phyloP scores from a whole-genome alignment of 805 yeast genomes.

The Metschnikowia santaceciliae region DNA sequence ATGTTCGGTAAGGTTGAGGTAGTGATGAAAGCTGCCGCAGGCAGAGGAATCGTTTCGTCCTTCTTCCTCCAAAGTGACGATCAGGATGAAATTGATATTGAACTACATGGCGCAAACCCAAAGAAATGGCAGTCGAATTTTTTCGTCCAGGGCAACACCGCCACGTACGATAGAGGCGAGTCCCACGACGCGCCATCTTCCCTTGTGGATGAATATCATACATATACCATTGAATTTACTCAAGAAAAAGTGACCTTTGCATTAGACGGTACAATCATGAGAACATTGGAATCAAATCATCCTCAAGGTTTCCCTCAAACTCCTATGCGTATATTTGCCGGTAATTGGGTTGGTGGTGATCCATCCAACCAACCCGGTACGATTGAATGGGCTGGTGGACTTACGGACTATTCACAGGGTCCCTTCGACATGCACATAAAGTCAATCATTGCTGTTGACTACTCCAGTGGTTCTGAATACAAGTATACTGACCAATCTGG shows the following conservation, averaged over 20 bases:
- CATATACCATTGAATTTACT: slow-evolving; percentile 84
- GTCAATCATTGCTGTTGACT: slow-evolving; percentile 31
- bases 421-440: slow-evolving; percentile 22
- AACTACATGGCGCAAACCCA: slow-evolving; percentile 80
- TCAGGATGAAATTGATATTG: slow-evolving; percentile 84
- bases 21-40: slow-evolving; percentile 65
- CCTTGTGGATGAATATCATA: slow-evolving; percentile 62
- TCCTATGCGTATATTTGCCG: slow-evolving; percentile 58
- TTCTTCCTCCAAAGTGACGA: slow-evolving; percentile 80
- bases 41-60: slow-evolving; percentile 76
- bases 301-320: slow-evolving; percentile 82
- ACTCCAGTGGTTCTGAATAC: slow-evolving; percentile 45
- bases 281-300: slow-evolving; percentile 52
- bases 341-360: slow-evolving; percentile 52
- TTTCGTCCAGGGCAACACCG: slow-evolving; percentile 75
- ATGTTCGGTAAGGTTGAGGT: slow-evolving; percentile 88
- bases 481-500: slow-evolving; percentile 40
- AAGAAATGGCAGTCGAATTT: slow-evolving; percentile 73
- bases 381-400: slow-evolving; percentile 26
- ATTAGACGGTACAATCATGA: slow-evolving; percentile 63
- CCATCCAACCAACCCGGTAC: slow-evolving; percentile 24
- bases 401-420: slow-evolving; percentile 20
- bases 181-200: slow-evolving; percentile 52
- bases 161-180: slow-evolving; percentile 76
- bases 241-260: slow-evolving; percentile 62